Evolutionary conservation across 495 filamentous ascomycete genomes (phyloP).

Genomic region (Penicillium arizonense): DNA sequence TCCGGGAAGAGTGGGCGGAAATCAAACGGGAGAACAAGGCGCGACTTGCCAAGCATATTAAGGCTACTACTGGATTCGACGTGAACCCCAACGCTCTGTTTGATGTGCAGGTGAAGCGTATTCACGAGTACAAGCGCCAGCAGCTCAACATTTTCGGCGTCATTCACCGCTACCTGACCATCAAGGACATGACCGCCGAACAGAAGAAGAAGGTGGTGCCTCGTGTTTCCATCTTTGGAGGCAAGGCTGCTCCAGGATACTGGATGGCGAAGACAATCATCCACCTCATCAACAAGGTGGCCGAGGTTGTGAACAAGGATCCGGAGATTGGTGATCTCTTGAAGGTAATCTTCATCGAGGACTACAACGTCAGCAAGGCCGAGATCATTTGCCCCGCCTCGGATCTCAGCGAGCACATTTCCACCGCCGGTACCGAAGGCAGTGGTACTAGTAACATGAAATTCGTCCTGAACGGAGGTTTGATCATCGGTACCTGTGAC

Average conservation of each 20-base stretch:
- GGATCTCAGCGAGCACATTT: conserved; percentile 98
- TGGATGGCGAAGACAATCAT: conserved; percentile 99
- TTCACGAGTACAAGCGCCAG: conserved; percentile 99
- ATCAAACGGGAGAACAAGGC: conserved; percentile 82
- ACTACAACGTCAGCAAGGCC: conserved; percentile 99
- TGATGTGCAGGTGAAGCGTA: conserved; percentile 97
- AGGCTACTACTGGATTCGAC: conserved; percentile 68
- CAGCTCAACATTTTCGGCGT: conserved; percentile 99
- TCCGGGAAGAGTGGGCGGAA: conserved; percentile 87
- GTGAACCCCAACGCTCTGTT: conserved; percentile 90
- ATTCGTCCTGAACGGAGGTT: conserved; percentile 93
- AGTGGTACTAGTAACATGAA: conserved; percentile 88
- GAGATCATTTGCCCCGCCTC: conserved; percentile 94
- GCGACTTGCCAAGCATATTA: conserved; percentile 86
- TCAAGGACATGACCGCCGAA: conserved; percentile 81
- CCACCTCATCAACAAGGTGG: conserved; percentile 91
- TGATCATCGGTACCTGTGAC: conserved; percentile 97
- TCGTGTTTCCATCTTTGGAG: conserved; percentile 96
- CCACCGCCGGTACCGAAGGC: conserved; percentile 90
- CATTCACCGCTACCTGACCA: conserved; percentile 87
- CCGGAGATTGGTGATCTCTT: conserved; percentile 87
- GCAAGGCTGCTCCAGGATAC: conserved; percentile 96
- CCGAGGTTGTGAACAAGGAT: conserved; percentile 88
- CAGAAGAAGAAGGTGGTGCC: conserved; percentile 85
- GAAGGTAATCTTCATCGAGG: conserved; percentile 95